These are phyloP conservation scores for Primulina tabacum DNA, from an alignment of 257 asterid species.

Conservation along the genomic window DNA sequence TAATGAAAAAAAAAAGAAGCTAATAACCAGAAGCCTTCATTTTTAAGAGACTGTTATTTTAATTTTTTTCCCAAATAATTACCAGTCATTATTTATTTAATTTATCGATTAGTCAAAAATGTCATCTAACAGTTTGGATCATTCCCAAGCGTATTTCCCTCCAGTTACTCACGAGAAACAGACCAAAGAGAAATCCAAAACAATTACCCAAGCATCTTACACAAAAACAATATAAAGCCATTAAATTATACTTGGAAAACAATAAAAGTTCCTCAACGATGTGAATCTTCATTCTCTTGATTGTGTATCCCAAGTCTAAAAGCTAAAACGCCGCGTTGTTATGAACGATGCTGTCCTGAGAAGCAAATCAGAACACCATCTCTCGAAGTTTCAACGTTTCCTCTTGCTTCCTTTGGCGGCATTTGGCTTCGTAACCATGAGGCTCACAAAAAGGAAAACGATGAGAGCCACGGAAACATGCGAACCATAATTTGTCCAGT, in stretches of 20 bases:
- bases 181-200: background rate
- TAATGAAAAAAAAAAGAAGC: too few species aligned
- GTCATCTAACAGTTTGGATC: background rate
- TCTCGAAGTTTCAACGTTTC: conserved; percentile 10
- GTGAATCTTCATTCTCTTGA: conserved; percentile 11
- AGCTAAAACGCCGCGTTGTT: conserved; percentile 12
- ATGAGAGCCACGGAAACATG: conserved; percentile 46
- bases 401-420: conserved; percentile 23
- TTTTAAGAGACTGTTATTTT: too few species aligned
- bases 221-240: background rate
- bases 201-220: background rate
- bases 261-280: conserved; percentile 11
- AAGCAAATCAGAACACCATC: background rate
- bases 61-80: too few species aligned
- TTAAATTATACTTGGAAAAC: conserved; percentile 1
- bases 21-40: too few species aligned
- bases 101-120: too few species aligned
- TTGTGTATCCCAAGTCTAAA: conserved; percentile 14
- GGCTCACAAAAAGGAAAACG: conserved; percentile 34
- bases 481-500: conserved; percentile 43
- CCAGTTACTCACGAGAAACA: background rate
- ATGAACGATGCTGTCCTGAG: background rate
- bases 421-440: conserved; percentile 32
- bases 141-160: background rate
- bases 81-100: too few species aligned